phyloP scores from a whole-genome alignment of 495 filamentous ascomycete genomes.

The Pyronema domesticum region DNA sequence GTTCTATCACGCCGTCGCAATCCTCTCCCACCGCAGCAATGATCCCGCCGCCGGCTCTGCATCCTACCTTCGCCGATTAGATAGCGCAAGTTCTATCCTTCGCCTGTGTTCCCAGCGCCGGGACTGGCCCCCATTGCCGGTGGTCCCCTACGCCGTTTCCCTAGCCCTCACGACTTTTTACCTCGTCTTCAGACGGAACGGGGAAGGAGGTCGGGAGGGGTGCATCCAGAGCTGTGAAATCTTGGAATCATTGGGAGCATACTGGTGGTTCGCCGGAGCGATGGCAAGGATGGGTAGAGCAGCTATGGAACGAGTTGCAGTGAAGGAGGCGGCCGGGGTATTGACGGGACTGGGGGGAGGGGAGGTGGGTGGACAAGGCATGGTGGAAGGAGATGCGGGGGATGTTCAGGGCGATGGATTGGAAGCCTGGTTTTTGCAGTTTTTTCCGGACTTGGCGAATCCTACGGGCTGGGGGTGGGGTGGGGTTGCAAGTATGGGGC shows the following conservation, averaged over 20 bases:
- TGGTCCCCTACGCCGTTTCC: slow-evolving; percentile 18
- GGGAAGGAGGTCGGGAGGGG: slow-evolving; percentile 5
- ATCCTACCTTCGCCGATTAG: background rate
- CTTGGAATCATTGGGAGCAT: slow-evolving; percentile 10
- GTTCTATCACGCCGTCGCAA: slow-evolving; percentile 20
- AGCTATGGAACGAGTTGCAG: slow-evolving; percentile 6
- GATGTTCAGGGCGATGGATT: background rate
- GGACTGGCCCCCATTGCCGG: slow-evolving; percentile 9
- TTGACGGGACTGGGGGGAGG: background rate
- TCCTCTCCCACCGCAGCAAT: slow-evolving; percentile 18
- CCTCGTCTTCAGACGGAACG: slow-evolving; percentile 11
- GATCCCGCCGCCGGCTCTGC: background rate
- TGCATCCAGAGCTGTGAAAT: slow-evolving; percentile 10
- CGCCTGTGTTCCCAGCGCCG: background rate
- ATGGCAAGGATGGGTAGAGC: slow-evolving; percentile 17
- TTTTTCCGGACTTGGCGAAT: slow-evolving; percentile 1
- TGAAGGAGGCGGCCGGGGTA: background rate
- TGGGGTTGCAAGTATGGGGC: no score
- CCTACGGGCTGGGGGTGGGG: background rate
- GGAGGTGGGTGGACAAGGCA: background rate
- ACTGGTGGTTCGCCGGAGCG: slow-evolving; percentile 22
- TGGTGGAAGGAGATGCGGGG: background rate
- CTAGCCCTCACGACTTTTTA: slow-evolving; percentile 19
- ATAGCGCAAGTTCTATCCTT: background rate
- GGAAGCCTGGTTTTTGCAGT: slow-evolving; percentile 2